These are phyloP conservation scores for Phaffomyces antillensis DNA, from an alignment of 805 yeast genomes.

Conservation along the genomic window DNA sequence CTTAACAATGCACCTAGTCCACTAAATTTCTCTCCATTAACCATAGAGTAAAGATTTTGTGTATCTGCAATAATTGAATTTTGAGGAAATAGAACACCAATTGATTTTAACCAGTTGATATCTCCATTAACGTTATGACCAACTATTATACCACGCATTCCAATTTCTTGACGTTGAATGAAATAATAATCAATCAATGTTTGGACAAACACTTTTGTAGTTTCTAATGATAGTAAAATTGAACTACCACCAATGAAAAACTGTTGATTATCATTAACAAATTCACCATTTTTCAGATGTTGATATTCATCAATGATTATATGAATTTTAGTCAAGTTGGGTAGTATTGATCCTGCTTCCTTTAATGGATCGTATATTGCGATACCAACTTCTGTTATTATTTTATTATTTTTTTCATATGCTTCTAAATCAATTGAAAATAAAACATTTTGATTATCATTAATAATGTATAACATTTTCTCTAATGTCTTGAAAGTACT, in stretches of 20 bases:
- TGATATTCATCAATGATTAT: constrained; percentile 39
- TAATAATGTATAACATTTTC: constrained; percentile 6
- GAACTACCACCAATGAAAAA: constrained; percentile 47
- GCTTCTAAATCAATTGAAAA: constrained; percentile 53
- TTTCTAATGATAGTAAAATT: constrained; percentile 29
- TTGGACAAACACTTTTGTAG: constrained; percentile 35
- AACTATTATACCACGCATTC: constrained; percentile 35
- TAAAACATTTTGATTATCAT: constrained; percentile 9
- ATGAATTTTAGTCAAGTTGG: constrained; percentile 35
- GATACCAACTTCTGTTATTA: constrained; percentile 52
- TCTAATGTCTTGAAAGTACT: constrained; percentile 4
- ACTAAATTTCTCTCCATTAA: constrained; percentile 33
- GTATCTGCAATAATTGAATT: constrained; percentile 38
- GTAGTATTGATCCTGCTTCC: constrained; percentile 32
- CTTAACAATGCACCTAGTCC: constrained; percentile 40
- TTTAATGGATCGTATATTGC: constrained; percentile 48
- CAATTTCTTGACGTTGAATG: constrained; percentile 21
- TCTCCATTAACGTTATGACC: constrained; percentile 59
- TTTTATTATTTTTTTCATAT: constrained; percentile 35
- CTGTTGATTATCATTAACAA: constrained; percentile 46
- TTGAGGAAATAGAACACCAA: constrained; percentile 43
- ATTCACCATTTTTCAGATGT: constrained; percentile 41
- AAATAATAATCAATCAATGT: constrained; percentile 38
- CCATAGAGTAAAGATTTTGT: constrained; percentile 31
- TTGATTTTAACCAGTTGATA: constrained; percentile 37